Conservation (phyloP, 2,329 filamentous ascomycete genomes). For the Fusarium anguioides region DNA sequence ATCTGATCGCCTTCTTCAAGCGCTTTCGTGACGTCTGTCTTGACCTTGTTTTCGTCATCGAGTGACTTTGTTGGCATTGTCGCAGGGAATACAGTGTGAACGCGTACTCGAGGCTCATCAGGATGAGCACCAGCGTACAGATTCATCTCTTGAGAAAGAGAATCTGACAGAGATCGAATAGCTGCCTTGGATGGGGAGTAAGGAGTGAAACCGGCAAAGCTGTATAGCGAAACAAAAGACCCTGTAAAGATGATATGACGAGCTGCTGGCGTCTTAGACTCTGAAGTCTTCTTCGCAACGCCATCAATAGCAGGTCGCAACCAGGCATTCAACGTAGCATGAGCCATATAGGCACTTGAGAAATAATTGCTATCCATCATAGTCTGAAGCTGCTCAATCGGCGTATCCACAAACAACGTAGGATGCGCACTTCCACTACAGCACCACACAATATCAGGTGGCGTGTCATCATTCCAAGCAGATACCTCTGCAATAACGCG, state of each 20-base stretch:
- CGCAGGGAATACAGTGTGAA: conserved; percentile 31
- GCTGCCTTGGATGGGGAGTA: conserved; percentile 31
- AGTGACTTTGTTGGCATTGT: conserved; percentile 34
- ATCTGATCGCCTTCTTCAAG: conserved; percentile 32
- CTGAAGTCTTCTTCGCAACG: not conserved
- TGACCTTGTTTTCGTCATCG: conserved; percentile 28
- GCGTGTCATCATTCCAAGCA: conserved; percentile 16
- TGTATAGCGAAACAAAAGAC: conserved; percentile 32
- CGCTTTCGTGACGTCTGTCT: conserved; percentile 31
- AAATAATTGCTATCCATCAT: conserved; percentile 41
- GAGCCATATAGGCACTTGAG: conserved; percentile 34
- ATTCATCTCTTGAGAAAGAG: conserved; percentile 35
- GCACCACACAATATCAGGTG: conserved; percentile 25
- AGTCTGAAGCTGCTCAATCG: conserved; percentile 27
- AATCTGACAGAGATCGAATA: conserved; percentile 28
- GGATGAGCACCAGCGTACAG: conserved; percentile 27
- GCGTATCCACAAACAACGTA: conserved; percentile 32
- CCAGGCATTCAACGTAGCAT: conserved; percentile 31
- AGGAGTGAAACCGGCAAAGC: conserved; percentile 29
- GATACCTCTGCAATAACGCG: conserved; percentile 19
- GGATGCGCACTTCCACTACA: conserved; percentile 35
- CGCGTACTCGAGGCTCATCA: conserved; percentile 8
- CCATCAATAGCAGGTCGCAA: conserved; percentile 5
- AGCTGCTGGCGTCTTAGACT: not conserved
- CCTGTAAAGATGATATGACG: conserved; percentile 34